A percentile compares a stretch with the other conserved stretches of the same genome.
These are phyloP conservation scores for Aspergillus aculeatus DNA, from an alignment of 2,329 filamentous ascomycete genomes.

Conservation along the genomic window DNA sequence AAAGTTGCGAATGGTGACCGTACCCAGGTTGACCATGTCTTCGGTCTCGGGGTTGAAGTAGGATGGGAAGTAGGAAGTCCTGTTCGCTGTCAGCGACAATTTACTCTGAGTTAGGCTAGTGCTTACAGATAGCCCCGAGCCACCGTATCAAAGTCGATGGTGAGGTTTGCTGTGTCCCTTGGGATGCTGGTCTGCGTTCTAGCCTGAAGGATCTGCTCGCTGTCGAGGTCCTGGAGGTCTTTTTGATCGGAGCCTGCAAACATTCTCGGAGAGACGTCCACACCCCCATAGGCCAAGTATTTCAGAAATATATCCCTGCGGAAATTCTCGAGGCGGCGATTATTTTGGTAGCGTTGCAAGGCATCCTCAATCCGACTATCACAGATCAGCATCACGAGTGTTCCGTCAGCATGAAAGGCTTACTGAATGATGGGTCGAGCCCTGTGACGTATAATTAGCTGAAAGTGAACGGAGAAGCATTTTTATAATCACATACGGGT, in stretches of 20 bases:
- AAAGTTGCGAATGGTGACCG: constrained; percentile 76
- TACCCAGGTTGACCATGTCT: constrained; percentile 57
- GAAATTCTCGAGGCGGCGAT: constrained; percentile 68
- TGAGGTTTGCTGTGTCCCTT: constrained; percentile 64
- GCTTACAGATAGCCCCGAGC: constrained; percentile 75
- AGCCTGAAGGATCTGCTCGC: constrained; percentile 63
- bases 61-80: constrained; percentile 57
- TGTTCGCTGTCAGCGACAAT: constrained; percentile 22
- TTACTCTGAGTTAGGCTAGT: background rate
- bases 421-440: constrained; percentile 59
- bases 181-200: constrained; percentile 51
- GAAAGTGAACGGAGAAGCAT: background rate
- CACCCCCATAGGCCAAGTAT: constrained; percentile 69
- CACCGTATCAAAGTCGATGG: constrained; percentile 76
- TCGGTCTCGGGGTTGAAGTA: constrained; percentile 57
- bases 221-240: constrained; percentile 61
- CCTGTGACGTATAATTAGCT: constrained; percentile 12
- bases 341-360: constrained; percentile 75
- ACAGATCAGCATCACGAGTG: constrained; percentile 13
- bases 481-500: constrained; percentile 49
- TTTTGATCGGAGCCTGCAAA: background rate
- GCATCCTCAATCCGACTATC: constrained; percentile 77
- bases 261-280: constrained; percentile 50
- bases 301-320: constrained; percentile 69
- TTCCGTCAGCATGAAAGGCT: constrained; percentile 18